Evolutionary conservation across 2,329 filamentous ascomycete genomes (phyloP).

Genomic region (Curvularia hawaiiensis): DNA sequence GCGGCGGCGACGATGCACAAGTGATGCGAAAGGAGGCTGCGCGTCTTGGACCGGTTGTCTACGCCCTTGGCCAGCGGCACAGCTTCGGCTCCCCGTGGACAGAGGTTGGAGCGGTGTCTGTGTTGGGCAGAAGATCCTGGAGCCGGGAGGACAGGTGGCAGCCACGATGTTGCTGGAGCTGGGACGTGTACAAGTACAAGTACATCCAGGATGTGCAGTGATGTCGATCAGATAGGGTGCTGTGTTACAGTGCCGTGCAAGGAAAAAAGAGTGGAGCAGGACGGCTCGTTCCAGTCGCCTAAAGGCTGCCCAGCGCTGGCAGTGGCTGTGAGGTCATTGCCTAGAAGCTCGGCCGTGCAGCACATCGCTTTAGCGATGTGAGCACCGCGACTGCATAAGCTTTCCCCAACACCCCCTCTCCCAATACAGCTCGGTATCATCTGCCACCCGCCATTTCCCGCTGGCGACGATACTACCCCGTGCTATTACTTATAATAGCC

Average conservation of each 20-base stretch:
- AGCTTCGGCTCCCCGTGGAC: not conserved
- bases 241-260: not conserved
- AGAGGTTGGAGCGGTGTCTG: not conserved
- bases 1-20: not conserved
- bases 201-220: constrained; percentile 1
- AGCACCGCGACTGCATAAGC: constrained; percentile 19
- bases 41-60: constrained; percentile 9
- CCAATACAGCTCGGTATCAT: not conserved
- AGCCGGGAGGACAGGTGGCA: not conserved
- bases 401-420: constrained; percentile 8
- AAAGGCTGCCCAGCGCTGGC: not conserved
- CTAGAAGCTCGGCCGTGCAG: constrained; percentile 19
- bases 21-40: constrained; percentile 1
- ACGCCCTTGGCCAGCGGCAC: constrained; percentile 9
- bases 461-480: constrained; percentile 26
- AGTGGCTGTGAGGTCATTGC: constrained; percentile 31
- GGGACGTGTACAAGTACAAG: not conserved
- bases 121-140: not conserved
- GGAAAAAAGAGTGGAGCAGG: constrained; percentile 9
- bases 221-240: constrained; percentile 13
- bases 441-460: constrained; percentile 25
- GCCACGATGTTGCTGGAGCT: not conserved
- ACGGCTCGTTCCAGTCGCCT: constrained; percentile 8
- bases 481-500: constrained; percentile 19
- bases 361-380: constrained; percentile 14